Percentiles rank a stretch among this genome's conserved stretches.
phyloP scores from a whole-genome alignment of 2,329 filamentous ascomycete species.

The Colletotrichum destructivum region DNA sequence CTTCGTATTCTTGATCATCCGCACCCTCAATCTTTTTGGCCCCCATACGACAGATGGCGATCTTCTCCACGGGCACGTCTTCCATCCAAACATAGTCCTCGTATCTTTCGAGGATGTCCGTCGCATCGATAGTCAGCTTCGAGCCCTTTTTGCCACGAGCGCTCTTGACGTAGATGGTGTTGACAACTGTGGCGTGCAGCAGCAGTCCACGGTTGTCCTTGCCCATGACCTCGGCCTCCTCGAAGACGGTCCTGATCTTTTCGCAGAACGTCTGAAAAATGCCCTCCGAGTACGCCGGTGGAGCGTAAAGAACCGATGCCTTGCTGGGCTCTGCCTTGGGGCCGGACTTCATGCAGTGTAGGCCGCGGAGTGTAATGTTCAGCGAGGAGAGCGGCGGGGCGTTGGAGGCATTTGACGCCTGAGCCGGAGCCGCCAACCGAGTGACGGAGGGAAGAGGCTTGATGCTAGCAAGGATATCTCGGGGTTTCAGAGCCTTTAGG shows the following conservation, averaged over 20 bases:
- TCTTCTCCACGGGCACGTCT: slow-evolving; percentile 74
- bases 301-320: slow-evolving; percentile 76
- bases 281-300: slow-evolving; percentile 68
- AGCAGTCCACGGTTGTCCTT: slow-evolving; percentile 75
- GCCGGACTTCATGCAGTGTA: slow-evolving; percentile 72
- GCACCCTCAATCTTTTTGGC: slow-evolving; percentile 75
- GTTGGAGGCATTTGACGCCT: slow-evolving; percentile 1
- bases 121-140: slow-evolving; percentile 68
- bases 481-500: slow-evolving; percentile 55
- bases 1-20: slow-evolving; percentile 68
- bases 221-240: slow-evolving; percentile 68
- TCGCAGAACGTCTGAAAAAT: slow-evolving; percentile 72
- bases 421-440: slow-evolving; percentile 37
- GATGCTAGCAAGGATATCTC: slow-evolving; percentile 55
- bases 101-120: slow-evolving; percentile 71
- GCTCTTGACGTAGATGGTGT: slow-evolving; percentile 82
- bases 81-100: slow-evolving; percentile 80
- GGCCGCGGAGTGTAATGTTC: slow-evolving; percentile 65
- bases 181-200: slow-evolving; percentile 88
- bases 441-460: slow-evolving; percentile 38
- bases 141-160: slow-evolving; percentile 50
- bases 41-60: slow-evolving; percentile 91
- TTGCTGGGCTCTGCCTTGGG: slow-evolving; percentile 56
- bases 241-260: slow-evolving; percentile 68
- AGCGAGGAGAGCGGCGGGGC: slow-evolving; percentile 46